These are phyloP conservation scores for Microdochium paspali DNA, from an alignment of 2,329 filamentous ascomycete genomes.

Conservation along the genomic window DNA sequence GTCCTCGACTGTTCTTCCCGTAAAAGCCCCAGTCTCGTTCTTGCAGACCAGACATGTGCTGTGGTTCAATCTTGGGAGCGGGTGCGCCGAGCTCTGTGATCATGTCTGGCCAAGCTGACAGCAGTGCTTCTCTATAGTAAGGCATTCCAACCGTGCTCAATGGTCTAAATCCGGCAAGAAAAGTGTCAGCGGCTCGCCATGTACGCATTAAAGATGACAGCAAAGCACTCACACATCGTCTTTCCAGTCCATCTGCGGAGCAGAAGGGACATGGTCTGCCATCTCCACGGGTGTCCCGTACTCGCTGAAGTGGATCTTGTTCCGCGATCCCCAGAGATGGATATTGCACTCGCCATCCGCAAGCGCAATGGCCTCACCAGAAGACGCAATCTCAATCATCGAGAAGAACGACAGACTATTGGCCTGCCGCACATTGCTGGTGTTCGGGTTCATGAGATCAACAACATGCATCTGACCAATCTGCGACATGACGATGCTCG, in stretches of 20 bases:
- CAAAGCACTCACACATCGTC: conserved; percentile 52
- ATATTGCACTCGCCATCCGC: conserved; percentile 71
- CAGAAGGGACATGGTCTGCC: conserved; percentile 53
- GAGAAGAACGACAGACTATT: conserved; percentile 67
- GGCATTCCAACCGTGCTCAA: conserved; percentile 84
- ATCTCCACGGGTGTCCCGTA: conserved; percentile 71
- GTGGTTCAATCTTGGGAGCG: conserved; percentile 63
- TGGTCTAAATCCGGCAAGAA: conserved; percentile 39
- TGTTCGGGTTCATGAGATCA: conserved; percentile 87
- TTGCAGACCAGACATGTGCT: conserved; percentile 60
- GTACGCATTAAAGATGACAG: background rate
- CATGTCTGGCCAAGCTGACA: conserved; percentile 83
- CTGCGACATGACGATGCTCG: conserved; percentile 86
- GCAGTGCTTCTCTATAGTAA: conserved; percentile 78
- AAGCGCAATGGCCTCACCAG: conserved; percentile 75
- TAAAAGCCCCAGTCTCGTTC: conserved; percentile 68
- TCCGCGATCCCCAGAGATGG: conserved; percentile 80
- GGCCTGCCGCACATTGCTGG: conserved; percentile 75
- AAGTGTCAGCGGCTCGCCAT: conserved; percentile 2
- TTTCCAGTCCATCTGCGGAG: conserved; percentile 57
- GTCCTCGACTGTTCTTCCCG: conserved; percentile 65
- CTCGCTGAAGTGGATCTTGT: conserved; percentile 81
- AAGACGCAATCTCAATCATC: conserved; percentile 78
- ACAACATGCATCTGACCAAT: conserved; percentile 92
- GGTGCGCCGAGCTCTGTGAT: conserved; percentile 80